phyloP scores from a whole-genome alignment of 2,329 filamentous ascomycete species.

The Penicillium sp. region DNA sequence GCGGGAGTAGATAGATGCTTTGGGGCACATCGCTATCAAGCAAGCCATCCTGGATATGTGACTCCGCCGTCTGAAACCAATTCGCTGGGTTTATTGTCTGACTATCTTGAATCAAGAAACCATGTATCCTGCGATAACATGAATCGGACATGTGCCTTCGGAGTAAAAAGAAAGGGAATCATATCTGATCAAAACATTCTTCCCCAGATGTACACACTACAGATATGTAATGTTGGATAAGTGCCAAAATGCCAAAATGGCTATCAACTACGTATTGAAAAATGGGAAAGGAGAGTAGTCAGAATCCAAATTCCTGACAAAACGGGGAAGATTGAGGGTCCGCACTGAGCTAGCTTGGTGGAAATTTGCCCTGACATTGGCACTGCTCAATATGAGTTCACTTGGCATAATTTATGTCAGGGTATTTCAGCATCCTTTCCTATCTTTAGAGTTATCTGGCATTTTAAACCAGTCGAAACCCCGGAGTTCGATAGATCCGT shows the following conservation, averaged over 20 bases:
- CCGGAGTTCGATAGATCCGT: neutral
- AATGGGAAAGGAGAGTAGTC: neutral
- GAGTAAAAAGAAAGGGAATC: neutral
- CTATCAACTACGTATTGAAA: neutral
- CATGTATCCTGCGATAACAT: neutral
- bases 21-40: neutral
- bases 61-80: too few relatives aligned
- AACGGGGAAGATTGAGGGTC: neutral
- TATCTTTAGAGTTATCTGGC: neutral
- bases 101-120: too few relatives aligned
- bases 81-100: too few relatives aligned
- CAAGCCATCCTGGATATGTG: neutral
- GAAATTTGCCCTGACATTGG: neutral
- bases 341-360: neutral
- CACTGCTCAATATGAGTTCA: neutral
- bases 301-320: neutral
- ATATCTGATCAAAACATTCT: neutral
- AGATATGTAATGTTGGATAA: neutral
- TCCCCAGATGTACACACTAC: neutral
- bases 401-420: neutral
- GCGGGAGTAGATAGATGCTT: neutral
- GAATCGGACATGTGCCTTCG: neutral
- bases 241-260: neutral
- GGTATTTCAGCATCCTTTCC: neutral
- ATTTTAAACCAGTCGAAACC: neutral